These are phyloP conservation scores for Stentor coeruleus DNA, from an alignment of 73 alveolate genomes.

Conservation along the genomic window DNA sequence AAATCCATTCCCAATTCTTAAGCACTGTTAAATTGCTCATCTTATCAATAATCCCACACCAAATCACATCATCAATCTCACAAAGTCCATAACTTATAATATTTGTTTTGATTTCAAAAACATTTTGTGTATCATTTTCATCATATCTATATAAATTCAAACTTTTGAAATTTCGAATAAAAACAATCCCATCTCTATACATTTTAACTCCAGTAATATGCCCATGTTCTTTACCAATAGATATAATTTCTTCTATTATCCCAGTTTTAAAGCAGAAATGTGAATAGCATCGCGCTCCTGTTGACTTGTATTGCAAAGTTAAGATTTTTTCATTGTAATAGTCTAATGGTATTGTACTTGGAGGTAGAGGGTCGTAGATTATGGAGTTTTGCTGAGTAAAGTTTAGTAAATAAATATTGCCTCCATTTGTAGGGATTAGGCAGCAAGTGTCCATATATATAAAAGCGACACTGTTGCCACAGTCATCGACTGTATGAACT, in stretches of 20 bases:
- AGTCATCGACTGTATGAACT: neutral
- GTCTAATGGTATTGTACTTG: neutral
- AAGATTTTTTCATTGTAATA: neutral
- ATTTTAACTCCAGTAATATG: neutral
- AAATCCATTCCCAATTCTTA: neutral
- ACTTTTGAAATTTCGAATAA: too few relatives aligned
- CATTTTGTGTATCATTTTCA: too few relatives aligned
- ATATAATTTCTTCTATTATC: neutral
- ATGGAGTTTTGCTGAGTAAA: neutral
- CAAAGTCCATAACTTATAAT: neutral
- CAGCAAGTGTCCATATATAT: neutral
- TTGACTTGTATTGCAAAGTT: neutral
- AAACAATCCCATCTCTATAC: neutral
- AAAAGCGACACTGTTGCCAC: neutral
- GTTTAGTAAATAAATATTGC: neutral
- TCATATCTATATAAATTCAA: too few relatives aligned
- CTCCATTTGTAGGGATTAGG: neutral
- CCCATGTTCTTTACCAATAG: neutral
- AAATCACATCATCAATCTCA: neutral
- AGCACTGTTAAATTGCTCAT: neutral
- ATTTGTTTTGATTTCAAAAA: too few relatives aligned
- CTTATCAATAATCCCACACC: neutral
- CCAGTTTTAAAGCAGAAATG: neutral
- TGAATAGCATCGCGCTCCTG: neutral
- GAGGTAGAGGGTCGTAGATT: neutral